phyloP scores from a whole-genome alignment of 208 protist species.

The Leptomonas pyrrhocoris region DNA sequence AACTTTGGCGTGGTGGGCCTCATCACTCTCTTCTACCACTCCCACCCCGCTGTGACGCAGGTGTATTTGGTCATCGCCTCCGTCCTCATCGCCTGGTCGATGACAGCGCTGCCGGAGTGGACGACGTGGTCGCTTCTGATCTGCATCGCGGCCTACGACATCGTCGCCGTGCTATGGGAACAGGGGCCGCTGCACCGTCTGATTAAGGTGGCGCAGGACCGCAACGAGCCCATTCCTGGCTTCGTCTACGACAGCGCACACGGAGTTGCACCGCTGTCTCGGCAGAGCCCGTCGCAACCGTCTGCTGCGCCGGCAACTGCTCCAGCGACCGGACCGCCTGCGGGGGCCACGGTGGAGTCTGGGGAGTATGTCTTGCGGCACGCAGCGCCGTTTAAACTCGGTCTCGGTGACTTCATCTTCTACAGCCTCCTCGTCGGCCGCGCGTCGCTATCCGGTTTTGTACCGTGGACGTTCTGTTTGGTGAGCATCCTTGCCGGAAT shows the following conservation, averaged over 20 bases:
- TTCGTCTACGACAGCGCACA: constrained; percentile 78
- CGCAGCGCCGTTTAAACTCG: constrained; percentile 68
- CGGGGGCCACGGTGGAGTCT: neutral
- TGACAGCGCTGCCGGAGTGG: constrained; percentile 82
- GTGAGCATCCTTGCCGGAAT: constrained; percentile 67
- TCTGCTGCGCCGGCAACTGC: neutral
- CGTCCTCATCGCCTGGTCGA: constrained; percentile 69
- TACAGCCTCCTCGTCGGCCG: constrained; percentile 81
- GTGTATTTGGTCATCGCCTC: constrained; percentile 76
- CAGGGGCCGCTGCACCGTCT: constrained; percentile 79
- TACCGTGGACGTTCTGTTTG: constrained; percentile 65
- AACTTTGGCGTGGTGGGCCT: constrained; percentile 82
- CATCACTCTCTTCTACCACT: constrained; percentile 82
- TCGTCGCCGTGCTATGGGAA: constrained; percentile 82
- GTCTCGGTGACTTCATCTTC: constrained; percentile 90
- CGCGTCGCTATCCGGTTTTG: constrained; percentile 49
- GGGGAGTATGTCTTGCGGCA: constrained; percentile 4
- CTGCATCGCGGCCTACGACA: constrained; percentile 81
- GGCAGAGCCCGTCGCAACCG: neutral
- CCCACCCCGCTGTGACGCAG: constrained; percentile 75
- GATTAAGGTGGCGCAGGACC: constrained; percentile 56
- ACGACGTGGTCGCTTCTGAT: constrained; percentile 85
- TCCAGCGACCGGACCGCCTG: neutral
- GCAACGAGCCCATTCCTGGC: constrained; percentile 78
- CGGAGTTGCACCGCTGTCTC: constrained; percentile 5